Evolutionary conservation across 257 asterid genomes (phyloP).

Genomic region (Salvia miltiorrhiza): DNA sequence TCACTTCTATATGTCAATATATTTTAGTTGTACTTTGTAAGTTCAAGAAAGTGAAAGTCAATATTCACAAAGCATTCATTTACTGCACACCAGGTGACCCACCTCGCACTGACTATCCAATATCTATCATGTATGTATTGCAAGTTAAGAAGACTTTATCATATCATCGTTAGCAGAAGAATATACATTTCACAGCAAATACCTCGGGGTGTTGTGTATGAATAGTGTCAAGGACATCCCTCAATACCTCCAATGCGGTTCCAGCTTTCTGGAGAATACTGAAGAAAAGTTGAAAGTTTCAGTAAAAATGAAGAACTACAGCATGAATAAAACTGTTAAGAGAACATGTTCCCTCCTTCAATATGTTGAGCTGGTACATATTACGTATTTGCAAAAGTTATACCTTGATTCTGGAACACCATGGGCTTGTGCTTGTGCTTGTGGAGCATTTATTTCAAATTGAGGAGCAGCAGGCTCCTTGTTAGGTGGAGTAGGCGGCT

Average conservation of each 20-base stretch:
- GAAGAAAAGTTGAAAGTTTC: constrained; percentile 18
- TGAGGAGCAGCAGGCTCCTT: constrained; percentile 42
- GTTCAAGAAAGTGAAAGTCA: neutral
- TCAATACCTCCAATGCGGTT: constrained; percentile 82
- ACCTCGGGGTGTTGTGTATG: constrained; percentile 79
- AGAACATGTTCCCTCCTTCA: neutral
- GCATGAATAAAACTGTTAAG: neutral
- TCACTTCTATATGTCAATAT: neutral
- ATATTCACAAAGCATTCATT: no score
- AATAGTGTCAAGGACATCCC: constrained; percentile 79
- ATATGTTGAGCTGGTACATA: neutral
- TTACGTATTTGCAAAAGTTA: constrained; percentile 4
- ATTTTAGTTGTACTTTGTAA: neutral
- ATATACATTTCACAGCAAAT: constrained; percentile 16
- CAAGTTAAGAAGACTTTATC: neutral
- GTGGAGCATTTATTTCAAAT: constrained; percentile 36
- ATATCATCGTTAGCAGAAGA: constrained; percentile 6
- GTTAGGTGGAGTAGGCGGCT: constrained; percentile 35
- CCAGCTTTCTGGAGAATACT: constrained; percentile 89
- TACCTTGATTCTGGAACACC: constrained; percentile 72
- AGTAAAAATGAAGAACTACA: constrained; percentile 11
- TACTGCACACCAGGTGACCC: no score
- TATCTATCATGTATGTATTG: neutral
- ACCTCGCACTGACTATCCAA: neutral
- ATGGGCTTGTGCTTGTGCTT: constrained; percentile 43